Evolutionary conservation across 1,139 yeast genomes (phyloP).

Genomic region (Lodderomyces pseudojiufengensis): DNA sequence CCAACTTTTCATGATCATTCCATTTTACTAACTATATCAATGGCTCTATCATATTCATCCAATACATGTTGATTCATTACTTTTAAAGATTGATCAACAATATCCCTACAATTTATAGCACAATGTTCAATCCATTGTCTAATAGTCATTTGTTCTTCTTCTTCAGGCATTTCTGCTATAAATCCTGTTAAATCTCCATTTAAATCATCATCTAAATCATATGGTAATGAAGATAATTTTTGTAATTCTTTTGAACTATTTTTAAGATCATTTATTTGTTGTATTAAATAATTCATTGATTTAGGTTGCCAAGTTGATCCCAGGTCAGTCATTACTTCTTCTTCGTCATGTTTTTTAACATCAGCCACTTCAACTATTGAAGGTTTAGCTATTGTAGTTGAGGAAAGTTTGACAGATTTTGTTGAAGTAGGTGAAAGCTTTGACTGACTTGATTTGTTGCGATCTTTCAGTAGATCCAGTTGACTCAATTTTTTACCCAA

Average conservation of each 20-base stretch:
- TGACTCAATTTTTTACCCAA: too few relatives aligned
- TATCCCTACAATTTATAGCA: constrained; percentile 38
- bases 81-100: constrained; percentile 43
- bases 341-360: background rate
- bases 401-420: too few relatives aligned
- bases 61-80: constrained; percentile 43
- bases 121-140: constrained; percentile 63
- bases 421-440: too few relatives aligned
- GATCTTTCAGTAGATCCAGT: too few relatives aligned
- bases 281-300: constrained; percentile 11
- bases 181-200: constrained; percentile 64
- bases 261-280: constrained; percentile 36
- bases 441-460: too few relatives aligned
- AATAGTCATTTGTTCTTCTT: constrained; percentile 66
- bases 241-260: constrained; percentile 33
- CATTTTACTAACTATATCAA: constrained; percentile 10
- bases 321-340: constrained; percentile 2
- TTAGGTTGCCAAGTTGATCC: constrained; percentile 9
- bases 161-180: constrained; percentile 65
- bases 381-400: too few relatives aligned
- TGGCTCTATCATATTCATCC: constrained; percentile 41
- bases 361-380: too few relatives aligned
- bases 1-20: too few relatives aligned
- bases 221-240: constrained; percentile 21
- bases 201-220: constrained; percentile 48